These are phyloP conservation scores for Zalerion maritima DNA, from an alignment of 495 filamentous ascomycete genomes.

Conservation along the genomic window DNA sequence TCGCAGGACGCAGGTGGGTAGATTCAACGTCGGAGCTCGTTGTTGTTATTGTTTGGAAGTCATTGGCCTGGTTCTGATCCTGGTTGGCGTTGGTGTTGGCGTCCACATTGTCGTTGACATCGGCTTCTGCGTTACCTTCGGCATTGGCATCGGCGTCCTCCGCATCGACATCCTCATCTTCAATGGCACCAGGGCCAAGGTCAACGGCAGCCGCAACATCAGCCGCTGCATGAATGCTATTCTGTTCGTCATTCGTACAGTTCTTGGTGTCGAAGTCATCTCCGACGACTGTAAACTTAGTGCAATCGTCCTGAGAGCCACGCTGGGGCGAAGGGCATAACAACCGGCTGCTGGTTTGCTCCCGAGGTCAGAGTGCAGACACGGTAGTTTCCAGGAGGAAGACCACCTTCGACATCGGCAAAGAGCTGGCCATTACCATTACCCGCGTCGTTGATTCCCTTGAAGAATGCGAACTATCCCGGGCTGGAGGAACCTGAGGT, in stretches of 20 bases:
- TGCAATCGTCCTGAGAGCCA: slow-evolving; percentile 15
- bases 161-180: slow-evolving; percentile 1
- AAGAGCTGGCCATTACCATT: slow-evolving; percentile 11
- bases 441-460: slow-evolving; percentile 15
- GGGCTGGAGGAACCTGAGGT: slow-evolving; percentile 23
- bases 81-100: too few relatives aligned
- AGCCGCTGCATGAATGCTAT: slow-evolving; percentile 5
- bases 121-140: neutral
- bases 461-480: slow-evolving; percentile 15
- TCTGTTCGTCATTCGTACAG: slow-evolving; percentile 9
- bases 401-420: slow-evolving; percentile 9
- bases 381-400: slow-evolving; percentile 15
- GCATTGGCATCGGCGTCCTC: neutral
- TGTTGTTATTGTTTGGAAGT: too few relatives aligned
- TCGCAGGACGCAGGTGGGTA: too few relatives aligned
- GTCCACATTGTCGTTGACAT: too few relatives aligned
- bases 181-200: slow-evolving; percentile 9
- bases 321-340: slow-evolving; percentile 18
- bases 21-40: too few relatives aligned
- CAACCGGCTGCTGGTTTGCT: slow-evolving; percentile 15
- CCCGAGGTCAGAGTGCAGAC: slow-evolving; percentile 13
- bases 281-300: slow-evolving; percentile 13
- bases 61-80: too few relatives aligned
- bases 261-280: slow-evolving; percentile 7
- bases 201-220: slow-evolving; percentile 6